phyloP scores from a whole-genome alignment of 2,329 filamentous ascomycete genomes.

The Teratosphaeriaceae sp. region DNA sequence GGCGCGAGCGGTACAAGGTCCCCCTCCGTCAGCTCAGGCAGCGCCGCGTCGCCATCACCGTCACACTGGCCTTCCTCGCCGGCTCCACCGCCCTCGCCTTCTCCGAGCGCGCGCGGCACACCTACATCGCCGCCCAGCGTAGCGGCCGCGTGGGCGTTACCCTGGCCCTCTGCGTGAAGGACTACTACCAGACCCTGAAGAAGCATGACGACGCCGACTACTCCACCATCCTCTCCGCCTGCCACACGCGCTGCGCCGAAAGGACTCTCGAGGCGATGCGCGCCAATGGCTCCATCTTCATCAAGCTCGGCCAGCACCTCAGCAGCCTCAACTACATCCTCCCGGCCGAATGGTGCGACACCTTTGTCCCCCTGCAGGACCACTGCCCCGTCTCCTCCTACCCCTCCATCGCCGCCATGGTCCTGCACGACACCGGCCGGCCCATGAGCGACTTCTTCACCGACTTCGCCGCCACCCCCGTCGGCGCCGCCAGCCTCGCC shows the following conservation, averaged over 20 bases:
- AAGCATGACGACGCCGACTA: constrained; percentile 58
- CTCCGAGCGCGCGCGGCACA: constrained; percentile 64
- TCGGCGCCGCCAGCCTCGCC: constrained; percentile 87
- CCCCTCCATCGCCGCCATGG: constrained; percentile 82
- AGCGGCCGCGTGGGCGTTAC: constrained; percentile 71
- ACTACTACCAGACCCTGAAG: constrained; percentile 82
- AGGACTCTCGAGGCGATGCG: constrained; percentile 82
- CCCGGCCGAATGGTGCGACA: constrained; percentile 86
- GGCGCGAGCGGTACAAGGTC: constrained; percentile 21
- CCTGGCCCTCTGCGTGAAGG: constrained; percentile 69
- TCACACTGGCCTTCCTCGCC: constrained; percentile 24
- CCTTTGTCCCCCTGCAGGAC: constrained; percentile 93
- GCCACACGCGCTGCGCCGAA: constrained; percentile 87
- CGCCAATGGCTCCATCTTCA: constrained; percentile 96
- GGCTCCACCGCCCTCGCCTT: constrained; percentile 42
- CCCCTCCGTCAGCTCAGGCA: constrained; percentile 15
- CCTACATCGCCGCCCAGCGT: constrained; percentile 67
- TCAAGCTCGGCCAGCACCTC: constrained; percentile 93
- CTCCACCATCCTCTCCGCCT: constrained; percentile 65
- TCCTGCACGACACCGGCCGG: constrained; percentile 71
- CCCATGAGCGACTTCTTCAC: constrained; percentile 78
- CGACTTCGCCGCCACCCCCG: constrained; percentile 71
- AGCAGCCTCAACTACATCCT: constrained; percentile 95
- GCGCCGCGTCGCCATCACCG: constrained; percentile 25
- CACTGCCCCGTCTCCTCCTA: constrained; percentile 88